Evolutionary conservation across 768 basidiomycete genomes (phyloP).

Genomic region (Infundibulicybe gibba): DNA sequence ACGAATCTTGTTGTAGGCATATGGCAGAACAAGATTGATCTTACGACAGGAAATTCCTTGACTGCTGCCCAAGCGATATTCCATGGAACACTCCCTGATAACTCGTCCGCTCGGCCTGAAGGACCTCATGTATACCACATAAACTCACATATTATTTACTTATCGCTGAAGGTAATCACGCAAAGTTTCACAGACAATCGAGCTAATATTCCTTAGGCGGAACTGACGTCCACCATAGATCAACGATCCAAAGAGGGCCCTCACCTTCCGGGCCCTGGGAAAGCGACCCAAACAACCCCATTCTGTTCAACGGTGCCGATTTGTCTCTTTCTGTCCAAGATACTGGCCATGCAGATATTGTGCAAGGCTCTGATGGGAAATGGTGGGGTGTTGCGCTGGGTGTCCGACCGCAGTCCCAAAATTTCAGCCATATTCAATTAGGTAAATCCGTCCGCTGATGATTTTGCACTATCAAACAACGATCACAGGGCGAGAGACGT

Average conservation of each 20-base stretch:
- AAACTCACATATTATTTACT: constrained; percentile 35
- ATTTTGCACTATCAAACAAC: not conserved
- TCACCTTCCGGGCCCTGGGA: constrained; percentile 38
- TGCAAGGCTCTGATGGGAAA: constrained; percentile 26
- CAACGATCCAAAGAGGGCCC: constrained; percentile 33
- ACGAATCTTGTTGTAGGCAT: constrained; percentile 20
- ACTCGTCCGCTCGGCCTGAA: constrained; percentile 32
- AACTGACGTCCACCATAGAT: constrained; percentile 26
- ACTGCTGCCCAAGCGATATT: constrained; percentile 32
- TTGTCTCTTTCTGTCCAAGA: constrained; percentile 29
- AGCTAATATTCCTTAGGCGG: constrained; percentile 21
- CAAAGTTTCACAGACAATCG: not conserved
- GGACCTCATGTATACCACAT: constrained; percentile 36
- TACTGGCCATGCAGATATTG: constrained; percentile 34
- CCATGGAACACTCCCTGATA: constrained; percentile 30
- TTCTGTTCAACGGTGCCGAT: constrained; percentile 35
- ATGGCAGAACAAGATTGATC: constrained; percentile 35
- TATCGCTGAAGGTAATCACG: constrained; percentile 30
- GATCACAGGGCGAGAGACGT: constrained; percentile 30
- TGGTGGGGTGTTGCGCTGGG: constrained; percentile 41
- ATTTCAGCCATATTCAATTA: constrained; percentile 30
- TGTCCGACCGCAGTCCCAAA: constrained; percentile 27
- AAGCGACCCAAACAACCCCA: constrained; percentile 33
- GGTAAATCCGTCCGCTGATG: constrained; percentile 11
- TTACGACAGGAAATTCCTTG: constrained; percentile 29